phyloP scores from a whole-genome alignment of 1,139 yeast species.

The Hanseniaspora sp. region DNA sequence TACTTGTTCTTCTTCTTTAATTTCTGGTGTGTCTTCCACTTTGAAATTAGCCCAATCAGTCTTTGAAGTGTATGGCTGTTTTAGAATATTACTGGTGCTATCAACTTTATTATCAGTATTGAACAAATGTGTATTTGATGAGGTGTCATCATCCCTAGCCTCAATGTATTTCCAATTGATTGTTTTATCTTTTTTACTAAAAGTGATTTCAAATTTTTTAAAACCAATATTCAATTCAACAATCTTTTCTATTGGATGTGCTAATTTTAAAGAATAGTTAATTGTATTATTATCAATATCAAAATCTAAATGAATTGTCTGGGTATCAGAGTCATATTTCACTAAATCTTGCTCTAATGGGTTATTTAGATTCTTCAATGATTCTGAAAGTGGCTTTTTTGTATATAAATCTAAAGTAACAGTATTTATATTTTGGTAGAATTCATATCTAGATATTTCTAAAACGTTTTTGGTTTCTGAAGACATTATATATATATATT shows the following conservation, averaged over 20 bases:
- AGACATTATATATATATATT: neutral
- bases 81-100: conserved; percentile 6
- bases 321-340: neutral
- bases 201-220: conserved; percentile 62
- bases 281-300: conserved; percentile 21
- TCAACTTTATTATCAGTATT: neutral
- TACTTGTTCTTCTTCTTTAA: conserved; percentile 42
- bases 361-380: neutral
- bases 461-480: neutral
- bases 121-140: conserved; percentile 1
- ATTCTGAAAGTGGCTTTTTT: conserved; percentile 38
- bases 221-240: conserved; percentile 39
- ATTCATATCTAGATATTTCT: conserved; percentile 43
- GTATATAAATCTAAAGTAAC: conserved; percentile 66
- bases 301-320: neutral
- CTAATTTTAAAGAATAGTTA: conserved; percentile 44
- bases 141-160: conserved; percentile 16
- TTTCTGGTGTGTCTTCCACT: conserved; percentile 4
- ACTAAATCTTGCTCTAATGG: conserved; percentile 4
- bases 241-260: conserved; percentile 36
- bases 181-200: conserved; percentile 27
- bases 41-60: conserved; percentile 63
- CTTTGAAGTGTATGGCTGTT: conserved; percentile 49
- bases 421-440: conserved; percentile 55
- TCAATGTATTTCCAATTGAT: conserved; percentile 35